A percentile compares a stretch with the other conserved stretches of the same genome.
Conservation (phyloP, 2,329 filamentous ascomycete species). For the Phaeosphaeriaceae sp. region DNA sequence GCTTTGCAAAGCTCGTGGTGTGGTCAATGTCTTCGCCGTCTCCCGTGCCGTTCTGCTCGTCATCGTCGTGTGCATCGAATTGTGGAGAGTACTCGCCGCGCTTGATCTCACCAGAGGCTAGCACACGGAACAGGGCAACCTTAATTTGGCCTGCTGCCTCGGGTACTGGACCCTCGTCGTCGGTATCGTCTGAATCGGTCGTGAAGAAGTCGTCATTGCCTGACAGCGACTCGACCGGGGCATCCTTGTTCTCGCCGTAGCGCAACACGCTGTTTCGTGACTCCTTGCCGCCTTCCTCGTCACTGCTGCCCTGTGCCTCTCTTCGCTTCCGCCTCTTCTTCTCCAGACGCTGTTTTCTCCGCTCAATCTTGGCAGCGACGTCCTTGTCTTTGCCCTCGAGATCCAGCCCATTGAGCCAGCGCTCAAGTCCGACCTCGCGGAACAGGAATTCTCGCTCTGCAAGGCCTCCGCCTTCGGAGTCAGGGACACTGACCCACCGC, state of each 20-base stretch:
- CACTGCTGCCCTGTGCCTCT: constrained; percentile 60
- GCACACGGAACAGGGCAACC: constrained; percentile 91
- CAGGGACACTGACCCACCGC: constrained; percentile 93
- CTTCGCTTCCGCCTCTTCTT: constrained; percentile 83
- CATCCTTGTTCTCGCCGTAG: constrained; percentile 79
- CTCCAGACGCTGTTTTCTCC: constrained; percentile 74
- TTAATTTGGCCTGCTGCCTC: constrained; percentile 98
- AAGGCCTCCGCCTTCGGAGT: constrained; percentile 88
- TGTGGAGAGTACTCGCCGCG: constrained; percentile 97
- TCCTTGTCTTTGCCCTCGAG: constrained; percentile 81
- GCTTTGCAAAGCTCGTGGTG: constrained; percentile 96
- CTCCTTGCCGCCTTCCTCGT: constrained; percentile 52
- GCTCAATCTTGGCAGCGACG: constrained; percentile 79
- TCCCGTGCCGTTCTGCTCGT: constrained; percentile 70
- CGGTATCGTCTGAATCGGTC: constrained; percentile 71
- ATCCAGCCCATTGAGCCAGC: constrained; percentile 95
- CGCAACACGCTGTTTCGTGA: constrained; percentile 69
- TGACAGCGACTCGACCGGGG: constrained; percentile 76
- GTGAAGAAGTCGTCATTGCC: constrained; percentile 71
- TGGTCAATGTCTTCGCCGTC: constrained; percentile 88
- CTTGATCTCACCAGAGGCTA: constrained; percentile 96
- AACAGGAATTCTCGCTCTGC: constrained; percentile 97
- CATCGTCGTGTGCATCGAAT: constrained; percentile 95
- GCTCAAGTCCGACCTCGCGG: constrained; percentile 92
- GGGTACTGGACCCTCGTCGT: constrained; percentile 84